Evolutionary conservation across 768 basidiomycete species (phyloP), one percentile per base, ranked within the genome.

Genomic region (Boletus bicolor): DNA sequence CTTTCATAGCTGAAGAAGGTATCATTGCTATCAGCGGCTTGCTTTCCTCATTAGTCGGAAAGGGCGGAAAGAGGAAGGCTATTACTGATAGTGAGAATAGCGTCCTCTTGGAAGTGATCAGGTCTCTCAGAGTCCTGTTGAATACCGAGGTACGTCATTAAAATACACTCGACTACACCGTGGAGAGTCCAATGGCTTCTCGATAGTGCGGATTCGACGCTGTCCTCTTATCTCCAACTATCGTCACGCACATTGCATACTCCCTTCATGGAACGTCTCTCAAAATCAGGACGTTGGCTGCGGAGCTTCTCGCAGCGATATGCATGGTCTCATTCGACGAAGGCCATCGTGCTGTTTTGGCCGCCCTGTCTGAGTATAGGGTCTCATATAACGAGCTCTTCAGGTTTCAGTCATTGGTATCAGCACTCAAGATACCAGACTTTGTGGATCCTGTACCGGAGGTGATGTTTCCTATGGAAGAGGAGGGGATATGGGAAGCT

Each of bases 271-370:
- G 77, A 2, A 76, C 86, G 0, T 85, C 87, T 10, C 73, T 80
- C 50, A 93, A 89, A 68, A 73, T 90, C 9, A 82, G 89, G 54
- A 79, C 83, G 0, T 76, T 90, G 24, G 78, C 82, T 0, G 83
- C 86, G 5, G 91, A 95, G 61, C 77, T 95, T 28, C 79, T 98
- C 10, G 90, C 91, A 1, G 94, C 88, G 0, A 82, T 95, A 41
- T 92, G 91, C 66, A 77, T 91, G 21, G 75, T 96, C 21, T 86
- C 88, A 2, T 70, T 80, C 5, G 73, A 74, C 7, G 84, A 89
- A 36, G 93, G 92, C 0, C 86, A 90, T 64, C 84, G 79, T 56
- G 78, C 83, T 3, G 87, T 95, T 8, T 75, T 94, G 12, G 77
- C 85, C 0, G 91, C 91, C 0, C 69, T 95, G 57, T 89, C 92